Evolutionary conservation across 257 asterid species (phyloP).

Genomic region (Coffea eugenioides): DNA sequence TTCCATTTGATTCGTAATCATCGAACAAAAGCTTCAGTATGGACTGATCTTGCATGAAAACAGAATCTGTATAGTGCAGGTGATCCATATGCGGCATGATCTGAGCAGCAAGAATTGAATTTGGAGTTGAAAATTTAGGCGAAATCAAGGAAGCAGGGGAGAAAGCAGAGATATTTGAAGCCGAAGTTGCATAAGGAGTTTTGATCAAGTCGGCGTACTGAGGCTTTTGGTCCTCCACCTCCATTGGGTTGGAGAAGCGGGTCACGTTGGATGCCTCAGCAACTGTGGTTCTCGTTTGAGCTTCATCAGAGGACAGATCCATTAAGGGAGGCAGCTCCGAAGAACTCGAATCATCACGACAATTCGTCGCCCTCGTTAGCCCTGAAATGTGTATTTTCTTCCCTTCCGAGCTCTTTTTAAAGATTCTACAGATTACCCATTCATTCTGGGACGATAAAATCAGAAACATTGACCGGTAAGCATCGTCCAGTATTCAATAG

Average conservation of each 20-base stretch:
- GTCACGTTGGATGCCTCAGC: constrained; percentile 44
- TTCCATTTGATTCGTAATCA: constrained; percentile 16
- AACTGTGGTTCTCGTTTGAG: constrained; percentile 15
- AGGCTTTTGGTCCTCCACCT: constrained; percentile 42
- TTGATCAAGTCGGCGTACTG: constrained; percentile 22
- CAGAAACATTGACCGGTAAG: neutral
- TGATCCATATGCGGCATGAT: constrained; percentile 25
- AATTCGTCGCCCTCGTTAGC: constrained; percentile 13
- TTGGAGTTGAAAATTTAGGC: constrained; percentile 25
- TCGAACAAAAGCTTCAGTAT: constrained; percentile 36
- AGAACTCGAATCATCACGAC: constrained; percentile 16
- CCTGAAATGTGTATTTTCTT: constrained; percentile 62
- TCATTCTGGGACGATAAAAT: constrained; percentile 49
- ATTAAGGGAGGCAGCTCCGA: constrained; percentile 50
- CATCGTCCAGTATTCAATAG: neutral
- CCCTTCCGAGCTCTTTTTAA: constrained; percentile 62
- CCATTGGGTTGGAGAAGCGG: constrained; percentile 58
- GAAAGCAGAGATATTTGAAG: constrained; percentile 28
- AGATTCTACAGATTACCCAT: constrained; percentile 79
- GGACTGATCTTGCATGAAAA: constrained; percentile 46
- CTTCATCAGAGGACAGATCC: constrained; percentile 40
- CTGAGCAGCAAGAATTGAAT: constrained; percentile 31
- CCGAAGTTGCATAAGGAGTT: constrained; percentile 10
- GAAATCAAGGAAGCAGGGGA: constrained; percentile 18
- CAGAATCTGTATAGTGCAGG: constrained; percentile 22